A percentile compares a stretch with the other conserved stretches of the same genome.
Evolutionary conservation across 2,329 filamentous ascomycete species (phyloP).

Genomic region (Cercospora canescens): DNA sequence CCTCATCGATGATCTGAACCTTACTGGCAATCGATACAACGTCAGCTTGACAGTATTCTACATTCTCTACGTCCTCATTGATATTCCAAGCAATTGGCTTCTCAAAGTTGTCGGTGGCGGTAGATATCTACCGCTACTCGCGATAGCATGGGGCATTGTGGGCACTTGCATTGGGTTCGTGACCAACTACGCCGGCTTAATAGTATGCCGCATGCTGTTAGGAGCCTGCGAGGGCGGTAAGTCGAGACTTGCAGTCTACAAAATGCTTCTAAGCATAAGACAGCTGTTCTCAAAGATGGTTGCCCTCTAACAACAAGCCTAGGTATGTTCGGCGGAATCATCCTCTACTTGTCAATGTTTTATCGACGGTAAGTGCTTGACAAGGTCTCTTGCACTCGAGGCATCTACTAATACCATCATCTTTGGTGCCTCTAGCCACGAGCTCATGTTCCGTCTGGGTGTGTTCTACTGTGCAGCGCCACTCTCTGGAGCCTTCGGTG

Average conservation of each 20-base stretch:
- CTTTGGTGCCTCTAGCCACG: slow-evolving; percentile 28
- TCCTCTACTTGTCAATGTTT: slow-evolving; percentile 46
- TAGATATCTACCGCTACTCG: slow-evolving; percentile 42
- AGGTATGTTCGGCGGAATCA: slow-evolving; percentile 36
- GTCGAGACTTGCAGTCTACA: no score
- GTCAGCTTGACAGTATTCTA: slow-evolving; percentile 48
- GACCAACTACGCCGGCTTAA: slow-evolving; percentile 41
- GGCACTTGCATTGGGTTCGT: slow-evolving; percentile 45
- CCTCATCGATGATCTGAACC: slow-evolving; percentile 40
- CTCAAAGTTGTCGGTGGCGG: slow-evolving; percentile 44
- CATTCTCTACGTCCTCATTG: slow-evolving; percentile 45
- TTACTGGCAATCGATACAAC: slow-evolving; percentile 45
- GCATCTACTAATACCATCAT: not conserved
- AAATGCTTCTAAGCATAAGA: no score
- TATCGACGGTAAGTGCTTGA: slow-evolving; percentile 29
- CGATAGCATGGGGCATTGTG: slow-evolving; percentile 43
- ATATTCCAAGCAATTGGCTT: slow-evolving; percentile 44
- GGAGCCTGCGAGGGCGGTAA: slow-evolving; percentile 46
- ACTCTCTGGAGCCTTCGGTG: slow-evolving; percentile 44
- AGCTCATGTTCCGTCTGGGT: slow-evolving; percentile 43
- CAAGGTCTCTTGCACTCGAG: not conserved
- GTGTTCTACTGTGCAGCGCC: slow-evolving; percentile 39
- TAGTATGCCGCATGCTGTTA: slow-evolving; percentile 44
- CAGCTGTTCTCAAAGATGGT: no score
- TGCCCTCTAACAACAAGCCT: no score